Conservation (phyloP, 1,139 yeast genomes). For the Pichia norvegensis region DNA sequence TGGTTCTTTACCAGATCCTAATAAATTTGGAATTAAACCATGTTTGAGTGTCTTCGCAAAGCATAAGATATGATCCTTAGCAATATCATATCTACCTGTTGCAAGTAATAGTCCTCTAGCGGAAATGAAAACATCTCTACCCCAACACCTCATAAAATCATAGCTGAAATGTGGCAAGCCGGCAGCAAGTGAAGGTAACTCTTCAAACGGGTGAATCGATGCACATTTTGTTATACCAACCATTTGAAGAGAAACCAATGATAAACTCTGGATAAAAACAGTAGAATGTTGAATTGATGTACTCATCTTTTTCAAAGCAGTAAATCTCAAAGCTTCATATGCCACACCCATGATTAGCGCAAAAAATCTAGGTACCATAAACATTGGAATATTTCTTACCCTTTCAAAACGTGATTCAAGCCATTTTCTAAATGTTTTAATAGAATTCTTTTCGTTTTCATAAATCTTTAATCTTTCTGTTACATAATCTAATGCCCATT, state of each 20-base stretch:
- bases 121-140: conserved; percentile 88
- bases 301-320: conserved; percentile 54
- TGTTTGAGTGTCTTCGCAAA: conserved; percentile 91
- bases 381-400: conserved; percentile 62
- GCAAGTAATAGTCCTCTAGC: conserved; percentile 73
- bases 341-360: conserved; percentile 72
- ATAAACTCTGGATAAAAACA: conserved; percentile 68
- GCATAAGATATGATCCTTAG: conserved; percentile 70
- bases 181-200: conserved; percentile 80
- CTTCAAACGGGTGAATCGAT: conserved; percentile 58
- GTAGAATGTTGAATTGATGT: conserved; percentile 52
- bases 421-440: conserved; percentile 57
- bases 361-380: conserved; percentile 80
- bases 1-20: conserved; percentile 91
- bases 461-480: conserved; percentile 57
- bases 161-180: conserved; percentile 91
- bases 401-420: conserved; percentile 56
- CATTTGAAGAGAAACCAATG: conserved; percentile 84
- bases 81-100: conserved; percentile 73
- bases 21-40: conserved; percentile 86
- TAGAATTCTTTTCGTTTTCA: conserved; percentile 19
- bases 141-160: conserved; percentile 97
- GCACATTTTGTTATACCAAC: conserved; percentile 68
- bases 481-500: conserved; percentile 84
- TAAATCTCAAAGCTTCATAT: conserved; percentile 68